Percentiles rank a stretch among this genome's conserved stretches.
Conservation (phyloP, 2,329 filamentous ascomycete species). For the Dactylellina haptotyla region DNA sequence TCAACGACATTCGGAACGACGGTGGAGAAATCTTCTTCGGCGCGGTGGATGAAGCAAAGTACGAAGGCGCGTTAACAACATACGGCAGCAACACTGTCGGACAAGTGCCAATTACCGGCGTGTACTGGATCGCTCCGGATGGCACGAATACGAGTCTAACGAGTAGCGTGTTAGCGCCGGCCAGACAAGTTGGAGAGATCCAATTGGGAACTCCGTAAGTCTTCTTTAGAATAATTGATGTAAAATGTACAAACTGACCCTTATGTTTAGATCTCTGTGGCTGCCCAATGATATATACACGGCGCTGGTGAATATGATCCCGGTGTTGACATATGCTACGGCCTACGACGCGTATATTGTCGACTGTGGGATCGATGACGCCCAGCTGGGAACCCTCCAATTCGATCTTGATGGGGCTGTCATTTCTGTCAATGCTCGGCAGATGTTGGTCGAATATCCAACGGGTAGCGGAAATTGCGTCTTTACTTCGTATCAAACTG, state of each 20-base stretch:
- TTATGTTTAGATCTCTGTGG: conserved; percentile 35
- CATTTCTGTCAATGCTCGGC: conserved; percentile 10
- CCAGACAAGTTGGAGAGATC: conserved; percentile 27
- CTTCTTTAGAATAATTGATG: too few species aligned
- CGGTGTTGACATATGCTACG: conserved; percentile 18
- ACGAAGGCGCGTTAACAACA: conserved; percentile 10
- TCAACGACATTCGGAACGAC: conserved; percentile 48
- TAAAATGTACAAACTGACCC: too few species aligned
- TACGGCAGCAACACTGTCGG: conserved; percentile 26
- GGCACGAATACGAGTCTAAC: conserved; percentile 31
- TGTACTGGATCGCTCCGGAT: conserved; percentile 24
- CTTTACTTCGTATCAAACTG: conserved; percentile 40
- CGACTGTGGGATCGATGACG: conserved; percentile 13
- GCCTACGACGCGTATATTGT: conserved; percentile 38
- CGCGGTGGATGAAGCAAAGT: conserved; percentile 39
- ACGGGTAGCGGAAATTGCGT: conserved; percentile 43
- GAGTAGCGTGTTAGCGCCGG: not conserved
- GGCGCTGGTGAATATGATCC: conserved; percentile 16
- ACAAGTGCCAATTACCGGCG: conserved; percentile 23
- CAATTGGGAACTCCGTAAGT: conserved; percentile 47
- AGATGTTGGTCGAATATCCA: conserved; percentile 46
- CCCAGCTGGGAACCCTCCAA: conserved; percentile 23
- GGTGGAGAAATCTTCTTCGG: conserved; percentile 48
- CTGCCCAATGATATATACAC: conserved; percentile 32
- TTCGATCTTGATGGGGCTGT: conserved; percentile 33